Evolutionary conservation across 768 basidiomycete species (phyloP).

Genomic region (Lactifluus rugatus): DNA sequence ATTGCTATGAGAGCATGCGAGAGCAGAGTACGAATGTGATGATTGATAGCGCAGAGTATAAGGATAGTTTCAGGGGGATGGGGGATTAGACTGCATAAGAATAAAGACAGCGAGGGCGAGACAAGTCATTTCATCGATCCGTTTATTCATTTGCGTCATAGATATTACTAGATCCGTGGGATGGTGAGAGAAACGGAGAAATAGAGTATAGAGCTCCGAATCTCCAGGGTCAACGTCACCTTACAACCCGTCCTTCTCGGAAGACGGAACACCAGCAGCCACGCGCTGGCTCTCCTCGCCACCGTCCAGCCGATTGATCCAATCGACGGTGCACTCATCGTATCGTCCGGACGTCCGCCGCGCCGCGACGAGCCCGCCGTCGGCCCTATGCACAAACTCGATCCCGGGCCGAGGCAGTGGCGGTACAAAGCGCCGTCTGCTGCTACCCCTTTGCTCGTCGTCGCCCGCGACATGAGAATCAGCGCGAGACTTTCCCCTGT

Average conservation of each 20-base stretch:
- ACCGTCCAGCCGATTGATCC: conserved; percentile 1
- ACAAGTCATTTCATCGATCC: background rate
- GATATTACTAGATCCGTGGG: background rate
- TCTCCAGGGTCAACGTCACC: background rate
- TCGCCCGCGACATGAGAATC: background rate
- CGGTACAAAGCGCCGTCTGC: conserved; percentile 2
- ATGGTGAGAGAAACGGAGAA: background rate
- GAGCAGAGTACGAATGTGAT: background rate
- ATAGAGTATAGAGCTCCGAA: background rate
- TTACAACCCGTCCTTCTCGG: background rate
- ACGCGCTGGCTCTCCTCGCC: background rate
- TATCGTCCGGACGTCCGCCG: background rate
- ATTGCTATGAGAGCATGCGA: background rate
- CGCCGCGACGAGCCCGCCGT: conserved; percentile 9
- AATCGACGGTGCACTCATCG: background rate
- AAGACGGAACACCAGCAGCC: background rate
- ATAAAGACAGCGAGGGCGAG: conserved; percentile 3
- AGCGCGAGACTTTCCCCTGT: background rate
- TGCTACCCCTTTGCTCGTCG: background rate
- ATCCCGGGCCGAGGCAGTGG: conserved; percentile 5
- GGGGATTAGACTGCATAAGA: conserved; percentile 11
- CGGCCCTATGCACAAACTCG: conserved; percentile 4
- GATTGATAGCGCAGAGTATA: background rate
- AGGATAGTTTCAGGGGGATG: background rate
- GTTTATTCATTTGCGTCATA: background rate